Evolutionary conservation across 345 rosid species (phyloP), one percentile per base, ranked within the genome.

Genomic region (Brassica rapa): DNA sequence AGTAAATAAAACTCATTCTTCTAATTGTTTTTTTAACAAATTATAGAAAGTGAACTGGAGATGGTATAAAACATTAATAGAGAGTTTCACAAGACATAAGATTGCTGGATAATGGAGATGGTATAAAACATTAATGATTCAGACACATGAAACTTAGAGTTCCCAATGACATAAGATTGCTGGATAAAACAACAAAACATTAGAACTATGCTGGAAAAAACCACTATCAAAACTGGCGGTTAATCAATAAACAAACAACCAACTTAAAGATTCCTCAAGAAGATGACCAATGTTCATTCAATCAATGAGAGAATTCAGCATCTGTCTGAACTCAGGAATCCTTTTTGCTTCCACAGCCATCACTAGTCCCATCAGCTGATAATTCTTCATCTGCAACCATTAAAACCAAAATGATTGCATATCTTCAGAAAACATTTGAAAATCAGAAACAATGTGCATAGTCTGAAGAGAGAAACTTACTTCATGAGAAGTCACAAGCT

Each of bases 311-410:
- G 94, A 84, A 74, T 75, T 88, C 84, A 95, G 66, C 86, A 85
- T 80, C 82, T 83, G 71, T 23, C 85, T 86, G 83, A 95, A 91
- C 35, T 81, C 66, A 16, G 87, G 73, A 55, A 89, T 70, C 77
- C 81, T 83, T 73, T 85, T 83, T 37, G 94, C 92, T 65, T 86
- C 81, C 12, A 95, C 85, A 19, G 76, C 86, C 96, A 95, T 86
- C 72, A 89, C 92, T 15, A 95, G 81, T 68, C 98, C 97, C 78
- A 72, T 90, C 68, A 86, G 51, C 71, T 71, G 84, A 86, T 95
- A 90, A 70, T 89, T 82, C 78, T 82, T 88, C 60, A 92, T 87
- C 98, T 94, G 89, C 82, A 62, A 24, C 72, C 63, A 35, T 39
- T 6, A 24, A 72, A 57, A 62, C 46, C 63, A 23, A 43, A 70